Percentiles rank a stretch among this genome's conserved stretches.
phyloP scores from a whole-genome alignment of 2,329 filamentous ascomycete species.

The Rhinocladiella similis region DNA sequence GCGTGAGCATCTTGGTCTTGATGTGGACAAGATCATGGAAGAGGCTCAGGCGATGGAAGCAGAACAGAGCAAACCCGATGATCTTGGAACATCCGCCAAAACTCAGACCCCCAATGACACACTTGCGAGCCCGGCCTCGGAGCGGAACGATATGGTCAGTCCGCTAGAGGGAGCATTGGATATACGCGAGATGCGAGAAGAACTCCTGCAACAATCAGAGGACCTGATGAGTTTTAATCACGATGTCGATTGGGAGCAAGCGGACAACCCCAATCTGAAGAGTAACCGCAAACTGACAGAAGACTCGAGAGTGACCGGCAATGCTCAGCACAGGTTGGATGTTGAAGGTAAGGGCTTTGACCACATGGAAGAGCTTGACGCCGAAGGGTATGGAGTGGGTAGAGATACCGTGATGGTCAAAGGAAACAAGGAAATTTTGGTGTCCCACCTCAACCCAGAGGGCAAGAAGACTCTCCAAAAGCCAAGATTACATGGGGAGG shows the following conservation, averaged over 20 bases:
- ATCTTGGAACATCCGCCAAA: conserved; percentile 49
- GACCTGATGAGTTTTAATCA: conserved; percentile 71
- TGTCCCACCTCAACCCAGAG: conserved; percentile 63
- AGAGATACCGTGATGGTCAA: conserved; percentile 71
- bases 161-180: conserved; percentile 10
- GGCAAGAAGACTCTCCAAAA: conserved; percentile 60
- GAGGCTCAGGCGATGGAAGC: conserved; percentile 70
- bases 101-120: conserved; percentile 27
- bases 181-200: conserved; percentile 44
- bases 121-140: conserved; percentile 16
- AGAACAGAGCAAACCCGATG: conserved; percentile 50
- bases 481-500: conserved; percentile 49
- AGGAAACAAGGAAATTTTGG: conserved; percentile 68
- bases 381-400: conserved; percentile 60
- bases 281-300: conserved; percentile 55
- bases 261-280: conserved; percentile 58
- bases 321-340: conserved; percentile 67
- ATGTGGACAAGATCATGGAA: conserved; percentile 87
- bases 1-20: conserved; percentile 94
- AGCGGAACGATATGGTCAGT: conserved; percentile 14
- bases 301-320: conserved; percentile 61
- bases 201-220: conserved; percentile 58
- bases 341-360: conserved; percentile 77
- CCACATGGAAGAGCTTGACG: conserved; percentile 67
- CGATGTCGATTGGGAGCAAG: conserved; percentile 65